Percentiles rank a stretch among this genome's conserved stretches.
phyloP scores from a whole-genome alignment of 805 yeast species.

The Helenozyma rhizophorensis region DNA sequence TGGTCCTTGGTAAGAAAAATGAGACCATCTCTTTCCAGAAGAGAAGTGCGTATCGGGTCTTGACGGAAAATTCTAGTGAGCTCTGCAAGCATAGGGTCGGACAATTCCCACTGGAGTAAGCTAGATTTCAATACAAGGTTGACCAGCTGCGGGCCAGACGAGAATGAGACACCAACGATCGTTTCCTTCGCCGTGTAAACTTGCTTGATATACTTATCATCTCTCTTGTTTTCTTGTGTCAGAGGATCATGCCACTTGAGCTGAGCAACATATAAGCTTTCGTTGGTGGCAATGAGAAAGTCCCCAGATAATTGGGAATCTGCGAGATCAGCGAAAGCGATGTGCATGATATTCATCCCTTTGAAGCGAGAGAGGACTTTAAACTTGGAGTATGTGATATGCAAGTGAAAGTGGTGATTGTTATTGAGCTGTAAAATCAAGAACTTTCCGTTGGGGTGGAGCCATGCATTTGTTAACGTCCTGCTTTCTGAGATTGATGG shows the following conservation, averaged over 20 bases:
- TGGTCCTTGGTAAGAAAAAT: too few species aligned
- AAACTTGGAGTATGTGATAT: conserved; percentile 36
- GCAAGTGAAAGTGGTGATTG: conserved; percentile 37
- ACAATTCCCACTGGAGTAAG: conserved; percentile 30
- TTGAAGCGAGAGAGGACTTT: conserved; percentile 44
- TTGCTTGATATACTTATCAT: conserved; percentile 31
- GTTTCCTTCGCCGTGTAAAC: conserved; percentile 17
- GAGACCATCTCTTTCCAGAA: too few species aligned
- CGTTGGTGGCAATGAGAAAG: conserved; percentile 26
- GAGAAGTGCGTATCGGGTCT: too few species aligned
- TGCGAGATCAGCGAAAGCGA: conserved; percentile 17
- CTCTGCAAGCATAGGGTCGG: conserved; percentile 27
- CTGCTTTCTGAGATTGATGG: conserved; percentile 14
- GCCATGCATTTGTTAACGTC: conserved; percentile 28
- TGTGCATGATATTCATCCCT: conserved; percentile 31
- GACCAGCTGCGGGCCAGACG: conserved; percentile 20
- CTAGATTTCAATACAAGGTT: conserved; percentile 17
- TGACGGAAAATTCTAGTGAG: conserved; percentile 22
- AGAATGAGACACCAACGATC: conserved; percentile 17
- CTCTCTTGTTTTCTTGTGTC: conserved; percentile 27
- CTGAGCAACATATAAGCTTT: conserved; percentile 26
- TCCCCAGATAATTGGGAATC: conserved; percentile 23
- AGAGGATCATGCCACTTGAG: conserved; percentile 26
- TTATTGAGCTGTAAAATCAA: conserved; percentile 26
- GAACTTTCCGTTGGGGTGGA: conserved; percentile 35